These are phyloP conservation scores for Gypsophila paniculata DNA, from an alignment of 179 eudicot genomes.

Conservation along the genomic window DNA sequence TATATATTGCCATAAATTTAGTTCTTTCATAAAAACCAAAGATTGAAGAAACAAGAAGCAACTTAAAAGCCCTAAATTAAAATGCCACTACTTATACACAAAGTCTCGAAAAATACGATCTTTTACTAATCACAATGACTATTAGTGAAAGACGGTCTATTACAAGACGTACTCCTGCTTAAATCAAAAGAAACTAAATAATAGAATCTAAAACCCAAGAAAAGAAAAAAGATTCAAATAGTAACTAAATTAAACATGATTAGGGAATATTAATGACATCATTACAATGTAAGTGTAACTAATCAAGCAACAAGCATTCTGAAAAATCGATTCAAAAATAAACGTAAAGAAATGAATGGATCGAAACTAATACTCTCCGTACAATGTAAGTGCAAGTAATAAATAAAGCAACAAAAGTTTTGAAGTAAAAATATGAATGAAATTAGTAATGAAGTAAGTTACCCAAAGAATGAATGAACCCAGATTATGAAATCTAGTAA, in stretches of 20 bases:
- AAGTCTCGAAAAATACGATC: too few species aligned
- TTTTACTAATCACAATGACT: too few species aligned
- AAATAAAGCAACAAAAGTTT: too few species aligned
- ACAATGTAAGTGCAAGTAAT: too few species aligned
- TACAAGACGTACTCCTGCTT: too few species aligned
- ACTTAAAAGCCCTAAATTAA: constrained; percentile 4
- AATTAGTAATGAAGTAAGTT: too few species aligned
- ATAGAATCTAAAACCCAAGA: neutral
- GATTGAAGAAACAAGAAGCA: constrained; percentile 20
- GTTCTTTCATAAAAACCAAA: neutral
- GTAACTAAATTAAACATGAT: too few species aligned
- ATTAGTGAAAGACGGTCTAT: too few species aligned
- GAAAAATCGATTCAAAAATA: neutral
- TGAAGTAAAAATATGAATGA: too few species aligned
- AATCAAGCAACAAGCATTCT: neutral
- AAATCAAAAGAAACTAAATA: constrained; percentile 6
- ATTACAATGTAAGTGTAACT: constrained; percentile 3
- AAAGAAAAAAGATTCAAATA: neutral
- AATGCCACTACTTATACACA: neutral
- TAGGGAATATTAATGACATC: neutral
- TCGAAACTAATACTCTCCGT: too few species aligned
- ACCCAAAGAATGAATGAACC: neutral
- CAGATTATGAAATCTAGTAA: neutral
- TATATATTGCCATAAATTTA: constrained; percentile 2
- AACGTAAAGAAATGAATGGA: too few species aligned